phyloP scores from a whole-genome alignment of 768 basidiomycete species.

The Leccinum longicurvipes region DNA sequence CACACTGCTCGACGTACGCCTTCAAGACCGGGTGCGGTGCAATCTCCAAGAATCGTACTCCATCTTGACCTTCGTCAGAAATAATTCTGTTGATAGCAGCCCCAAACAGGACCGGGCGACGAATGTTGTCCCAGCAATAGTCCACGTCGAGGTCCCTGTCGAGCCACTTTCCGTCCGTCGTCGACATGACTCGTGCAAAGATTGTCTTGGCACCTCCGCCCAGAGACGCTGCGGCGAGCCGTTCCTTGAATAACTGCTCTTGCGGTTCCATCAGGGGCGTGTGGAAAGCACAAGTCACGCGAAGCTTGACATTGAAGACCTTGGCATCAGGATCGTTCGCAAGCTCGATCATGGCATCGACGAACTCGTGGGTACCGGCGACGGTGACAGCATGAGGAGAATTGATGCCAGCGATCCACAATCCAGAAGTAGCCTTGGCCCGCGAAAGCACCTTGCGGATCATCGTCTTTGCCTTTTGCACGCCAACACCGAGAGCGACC shows the following conservation, averaged over 20 bases:
- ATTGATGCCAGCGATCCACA: conserved; percentile 38
- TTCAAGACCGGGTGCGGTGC: conserved; percentile 35
- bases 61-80: conserved; percentile 28
- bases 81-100: conserved; percentile 31
- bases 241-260: conserved; percentile 30
- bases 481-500: conserved; percentile 34
- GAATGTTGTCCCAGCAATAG: conserved; percentile 38
- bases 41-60: conserved; percentile 31
- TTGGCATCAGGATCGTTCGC: conserved; percentile 26
- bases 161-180: conserved; percentile 33
- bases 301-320: conserved; percentile 29
- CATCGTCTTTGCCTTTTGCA: conserved; percentile 30
- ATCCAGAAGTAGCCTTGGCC: conserved; percentile 22
- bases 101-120: conserved; percentile 33
- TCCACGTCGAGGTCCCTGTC: conserved; percentile 24
- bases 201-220: conserved; percentile 19
- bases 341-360: conserved; percentile 28
- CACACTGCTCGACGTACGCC: conserved; percentile 33
- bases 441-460: conserved; percentile 32
- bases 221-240: conserved; percentile 15
- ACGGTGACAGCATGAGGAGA: conserved; percentile 36
- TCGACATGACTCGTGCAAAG: conserved; percentile 32
- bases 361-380: conserved; percentile 31
- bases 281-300: conserved; percentile 34
- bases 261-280: conserved; percentile 35